Evolutionary conservation across 768 basidiomycete species (phyloP).

Genomic region (Lactarius trivialis): DNA sequence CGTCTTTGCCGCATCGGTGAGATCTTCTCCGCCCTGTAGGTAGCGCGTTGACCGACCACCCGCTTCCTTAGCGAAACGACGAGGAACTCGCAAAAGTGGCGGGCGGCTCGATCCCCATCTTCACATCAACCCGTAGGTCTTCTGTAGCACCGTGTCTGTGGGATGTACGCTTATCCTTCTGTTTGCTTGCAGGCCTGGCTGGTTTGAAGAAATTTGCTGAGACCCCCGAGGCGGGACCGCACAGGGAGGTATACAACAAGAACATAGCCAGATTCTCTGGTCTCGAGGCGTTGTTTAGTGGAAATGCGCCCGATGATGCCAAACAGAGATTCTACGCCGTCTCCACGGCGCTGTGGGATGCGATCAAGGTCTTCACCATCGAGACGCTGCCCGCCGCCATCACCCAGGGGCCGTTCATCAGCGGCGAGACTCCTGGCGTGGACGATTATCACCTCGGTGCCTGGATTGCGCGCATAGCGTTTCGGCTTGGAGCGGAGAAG

Average conservation of each 20-base stretch:
- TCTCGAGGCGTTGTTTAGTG: constrained; percentile 38
- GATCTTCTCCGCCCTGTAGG: too few species aligned
- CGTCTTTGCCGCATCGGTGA: constrained; percentile 36
- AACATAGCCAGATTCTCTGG: constrained; percentile 37
- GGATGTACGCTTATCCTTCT: background rate
- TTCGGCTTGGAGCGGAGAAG: constrained; percentile 33
- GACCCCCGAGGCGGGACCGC: constrained; percentile 31
- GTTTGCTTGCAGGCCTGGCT: constrained; percentile 40
- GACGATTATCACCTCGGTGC: constrained; percentile 50
- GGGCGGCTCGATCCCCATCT: constrained; percentile 30
- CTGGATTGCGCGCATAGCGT: constrained; percentile 46
- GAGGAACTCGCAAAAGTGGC: constrained; percentile 39
- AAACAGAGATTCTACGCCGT: constrained; percentile 36
- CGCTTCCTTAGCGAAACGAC: constrained; percentile 35
- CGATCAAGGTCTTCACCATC: constrained; percentile 33
- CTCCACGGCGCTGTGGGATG: constrained; percentile 36
- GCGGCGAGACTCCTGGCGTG: constrained; percentile 42
- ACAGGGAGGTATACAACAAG: constrained; percentile 40
- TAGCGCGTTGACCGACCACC: background rate
- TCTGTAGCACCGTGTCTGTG: background rate
- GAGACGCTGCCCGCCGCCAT: constrained; percentile 38
- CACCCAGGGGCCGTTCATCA: constrained; percentile 41
- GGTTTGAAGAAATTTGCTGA: constrained; percentile 35
- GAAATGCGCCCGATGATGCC: constrained; percentile 31
- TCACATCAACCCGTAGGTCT: constrained; percentile 38